Evolutionary conservation across 306 rosid genomes (phyloP), one percentile per base, ranked within the genome.

Genomic region (Begonia masoniana): DNA sequence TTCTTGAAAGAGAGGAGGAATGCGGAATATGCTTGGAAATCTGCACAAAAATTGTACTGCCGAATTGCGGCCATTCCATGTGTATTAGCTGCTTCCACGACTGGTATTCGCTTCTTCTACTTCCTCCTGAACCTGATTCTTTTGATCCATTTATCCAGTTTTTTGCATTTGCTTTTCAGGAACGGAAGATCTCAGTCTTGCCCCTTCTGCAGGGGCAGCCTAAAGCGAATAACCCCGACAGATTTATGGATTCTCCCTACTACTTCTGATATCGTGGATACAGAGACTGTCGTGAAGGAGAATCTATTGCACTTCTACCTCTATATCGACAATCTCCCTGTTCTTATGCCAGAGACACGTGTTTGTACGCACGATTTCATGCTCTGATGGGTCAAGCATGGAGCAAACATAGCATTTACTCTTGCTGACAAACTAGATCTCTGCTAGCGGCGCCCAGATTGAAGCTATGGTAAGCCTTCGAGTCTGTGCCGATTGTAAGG

Each of bases 1-100:
- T 74, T 15, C 39, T 50, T 19, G 82, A 74, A 47, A 68, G 68
- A 56, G 92, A 85, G 10, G 74, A 79, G 21, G 95, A 82, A 61
- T 85, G 92, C 65, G 87, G 83, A 56, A 82, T 85, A 64, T 85
- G 92, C 75, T 82, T 85, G 92, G 88, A 85, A 60, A 73, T 67
- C 56, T 52, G 59, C 52, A 61, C 74, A 50, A 80, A 71, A 62
- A 83, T 77, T 76, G 82, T 82, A 2, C 67, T 85, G 59, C 92
- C 95, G 7, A 52, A 62, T 66, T 85, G 95, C 70, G 91, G 87
- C 7, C 95, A 85, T 60, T 73, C 92, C 15, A 62, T 85, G 66
- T 85, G 95, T 76, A 62, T 74, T 43, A 64, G 53, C 49, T 82
- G 95, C 76, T 85, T 79, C 79, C 77, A 77, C 54, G 81, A 85